phyloP scores from a whole-genome alignment of 768 basidiomycete species.

The Galerina sulciceps region DNA sequence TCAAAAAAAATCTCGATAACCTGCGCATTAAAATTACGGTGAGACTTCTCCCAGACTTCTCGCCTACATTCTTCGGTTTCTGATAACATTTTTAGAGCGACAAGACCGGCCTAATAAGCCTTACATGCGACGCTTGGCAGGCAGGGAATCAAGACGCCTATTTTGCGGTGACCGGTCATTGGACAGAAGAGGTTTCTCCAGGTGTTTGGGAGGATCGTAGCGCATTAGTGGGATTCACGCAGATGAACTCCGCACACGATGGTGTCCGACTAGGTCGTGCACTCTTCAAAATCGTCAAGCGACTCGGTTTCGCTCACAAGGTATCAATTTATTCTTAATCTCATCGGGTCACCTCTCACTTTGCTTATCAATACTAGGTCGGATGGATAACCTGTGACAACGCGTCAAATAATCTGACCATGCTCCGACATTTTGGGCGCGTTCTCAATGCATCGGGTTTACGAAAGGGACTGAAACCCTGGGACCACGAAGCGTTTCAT shows the following conservation, averaged over 20 bases:
- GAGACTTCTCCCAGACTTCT: too few relatives aligned
- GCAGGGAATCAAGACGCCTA: slow-evolving; percentile 39
- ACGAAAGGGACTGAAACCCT: not conserved
- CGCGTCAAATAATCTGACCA: slow-evolving; percentile 40
- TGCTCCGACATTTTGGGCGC: slow-evolving; percentile 29
- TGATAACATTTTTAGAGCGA: too few relatives aligned
- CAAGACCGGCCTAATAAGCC: not conserved
- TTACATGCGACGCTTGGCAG: slow-evolving; percentile 43
- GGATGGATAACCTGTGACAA: slow-evolving; percentile 43
- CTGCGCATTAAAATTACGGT: not conserved
- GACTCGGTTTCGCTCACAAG: slow-evolving; percentile 30
- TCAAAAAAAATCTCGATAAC: slow-evolving; percentile 9
- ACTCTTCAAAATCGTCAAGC: slow-evolving; percentile 34
- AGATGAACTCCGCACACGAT: slow-evolving; percentile 40
- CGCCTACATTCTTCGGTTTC: too few relatives aligned
- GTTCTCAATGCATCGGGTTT: not conserved
- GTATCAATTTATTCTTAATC: slow-evolving; percentile 17
- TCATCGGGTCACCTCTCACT: not conserved
- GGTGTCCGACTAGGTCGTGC: slow-evolving; percentile 37
- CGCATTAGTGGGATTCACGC: slow-evolving; percentile 36
- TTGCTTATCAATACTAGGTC: slow-evolving; percentile 25
- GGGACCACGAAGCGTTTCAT: slow-evolving; percentile 6
- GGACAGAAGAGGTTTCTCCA: slow-evolving; percentile 31
- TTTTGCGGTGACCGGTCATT: slow-evolving; percentile 40
- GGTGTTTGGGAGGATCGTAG: slow-evolving; percentile 30